These are phyloP conservation scores for Chloridella minuta DNA, from an alignment of 352 stramenopile species.

Conservation along the genomic window DNA sequence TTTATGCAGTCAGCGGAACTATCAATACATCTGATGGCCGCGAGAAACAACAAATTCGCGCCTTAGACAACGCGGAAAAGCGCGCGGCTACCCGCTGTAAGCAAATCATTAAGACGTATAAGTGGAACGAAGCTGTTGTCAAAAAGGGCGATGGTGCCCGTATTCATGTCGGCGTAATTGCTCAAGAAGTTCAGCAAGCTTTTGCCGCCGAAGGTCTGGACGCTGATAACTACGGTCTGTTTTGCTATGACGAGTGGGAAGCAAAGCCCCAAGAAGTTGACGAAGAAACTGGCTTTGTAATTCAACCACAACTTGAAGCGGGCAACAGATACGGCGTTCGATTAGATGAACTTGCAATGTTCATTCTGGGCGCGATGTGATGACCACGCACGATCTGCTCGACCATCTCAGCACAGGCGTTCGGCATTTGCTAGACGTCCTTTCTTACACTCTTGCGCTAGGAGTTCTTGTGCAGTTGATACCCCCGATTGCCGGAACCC, in stretches of 20 bases:
- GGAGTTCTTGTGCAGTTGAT: too few species aligned
- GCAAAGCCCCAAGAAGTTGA: too few species aligned
- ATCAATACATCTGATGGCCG: constrained; percentile 11
- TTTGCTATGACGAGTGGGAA: not conserved
- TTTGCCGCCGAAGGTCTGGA: not conserved
- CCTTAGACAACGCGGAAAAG: not conserved
- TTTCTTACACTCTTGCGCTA: too few species aligned
- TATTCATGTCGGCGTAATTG: constrained; percentile 10
- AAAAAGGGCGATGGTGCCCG: not conserved
- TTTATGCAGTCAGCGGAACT: not conserved
- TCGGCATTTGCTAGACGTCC: too few species aligned
- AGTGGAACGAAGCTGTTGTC: constrained; percentile 3
- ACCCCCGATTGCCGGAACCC: too few species aligned
- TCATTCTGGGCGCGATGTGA: too few species aligned
- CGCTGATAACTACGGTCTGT: not conserved
- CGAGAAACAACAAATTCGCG: constrained; percentile 9
- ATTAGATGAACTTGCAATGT: too few species aligned
- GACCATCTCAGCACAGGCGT: too few species aligned
- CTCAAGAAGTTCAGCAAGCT: constrained; percentile 4
- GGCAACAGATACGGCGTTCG: too few species aligned
- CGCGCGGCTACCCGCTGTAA: not conserved
- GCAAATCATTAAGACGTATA: constrained; percentile 7
- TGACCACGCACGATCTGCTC: too few species aligned
- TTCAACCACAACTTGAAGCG: too few species aligned
- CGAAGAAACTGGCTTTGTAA: too few species aligned